phyloP scores from a whole-genome alignment of 139 green algal species.

The Haematococcus lacustris region DNA sequence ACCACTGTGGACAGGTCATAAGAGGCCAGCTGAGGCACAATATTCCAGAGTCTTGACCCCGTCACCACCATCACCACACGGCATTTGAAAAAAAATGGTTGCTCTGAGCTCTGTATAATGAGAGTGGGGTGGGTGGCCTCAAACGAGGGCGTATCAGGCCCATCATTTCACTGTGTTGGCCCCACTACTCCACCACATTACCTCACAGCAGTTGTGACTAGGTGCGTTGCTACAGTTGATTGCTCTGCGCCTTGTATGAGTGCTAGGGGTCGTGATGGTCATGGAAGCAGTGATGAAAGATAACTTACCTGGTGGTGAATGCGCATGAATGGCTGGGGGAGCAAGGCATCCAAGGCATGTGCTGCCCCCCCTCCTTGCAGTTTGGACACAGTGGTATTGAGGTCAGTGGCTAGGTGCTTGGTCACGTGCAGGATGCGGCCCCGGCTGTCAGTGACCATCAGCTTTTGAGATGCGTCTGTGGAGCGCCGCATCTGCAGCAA shows the following conservation, averaged over 20 bases:
- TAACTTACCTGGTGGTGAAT: not conserved
- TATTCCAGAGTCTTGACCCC: not conserved
- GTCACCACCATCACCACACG: not conserved
- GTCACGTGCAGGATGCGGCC: constrained; percentile 35
- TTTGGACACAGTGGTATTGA: constrained; percentile 14
- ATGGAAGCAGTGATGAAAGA: too few relatives aligned
- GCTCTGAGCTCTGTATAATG: too few relatives aligned
- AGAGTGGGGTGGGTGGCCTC: too few relatives aligned
- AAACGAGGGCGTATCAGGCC: too few relatives aligned
- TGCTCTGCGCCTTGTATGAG: too few relatives aligned
- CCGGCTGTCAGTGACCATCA: constrained; percentile 35
- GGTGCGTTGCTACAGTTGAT: too few relatives aligned
- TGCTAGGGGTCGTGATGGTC: too few relatives aligned
- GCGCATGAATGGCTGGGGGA: not conserved
- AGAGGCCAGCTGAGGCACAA: not conserved
- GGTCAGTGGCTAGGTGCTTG: constrained; percentile 21
- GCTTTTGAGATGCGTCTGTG: constrained; percentile 6
- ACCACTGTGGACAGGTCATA: not conserved
- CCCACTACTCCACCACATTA: too few relatives aligned
- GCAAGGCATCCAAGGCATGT: not conserved
- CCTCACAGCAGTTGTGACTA: too few relatives aligned
- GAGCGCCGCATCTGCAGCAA: not conserved
- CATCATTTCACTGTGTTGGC: not conserved
- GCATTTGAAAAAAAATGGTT: not conserved
- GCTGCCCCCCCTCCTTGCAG: not conserved